Conservation (phyloP, 2,329 filamentous ascomycete species). For the Cercospora sp. region DNA sequence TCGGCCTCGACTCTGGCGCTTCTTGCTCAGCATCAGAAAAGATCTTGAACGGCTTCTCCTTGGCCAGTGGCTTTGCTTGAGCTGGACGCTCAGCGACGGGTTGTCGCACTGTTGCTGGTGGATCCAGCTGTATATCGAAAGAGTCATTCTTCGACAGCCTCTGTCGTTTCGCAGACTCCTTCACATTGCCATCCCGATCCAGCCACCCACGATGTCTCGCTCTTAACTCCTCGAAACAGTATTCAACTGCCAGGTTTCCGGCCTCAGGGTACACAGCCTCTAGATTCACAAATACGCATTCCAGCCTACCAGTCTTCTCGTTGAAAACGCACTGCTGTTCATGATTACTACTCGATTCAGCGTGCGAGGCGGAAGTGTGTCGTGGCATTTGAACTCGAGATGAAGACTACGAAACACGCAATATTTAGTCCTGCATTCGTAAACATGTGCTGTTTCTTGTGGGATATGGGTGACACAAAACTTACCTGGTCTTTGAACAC, state of each 20-base stretch:
- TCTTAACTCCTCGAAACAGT: conserved; percentile 89
- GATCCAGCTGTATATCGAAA: conserved; percentile 26
- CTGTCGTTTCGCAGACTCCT: conserved; percentile 29
- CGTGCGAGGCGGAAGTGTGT: conserved; percentile 31
- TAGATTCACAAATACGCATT: conserved; percentile 84
- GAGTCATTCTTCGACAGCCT: conserved; percentile 21
- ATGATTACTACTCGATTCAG: conserved; percentile 34
- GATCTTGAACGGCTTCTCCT: conserved; percentile 14
- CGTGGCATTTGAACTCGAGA: conserved; percentile 31
- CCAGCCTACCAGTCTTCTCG: conserved; percentile 75
- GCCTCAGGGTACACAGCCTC: conserved; percentile 80
- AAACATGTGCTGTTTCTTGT: conserved; percentile 60
- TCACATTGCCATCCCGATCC: conserved; percentile 52
- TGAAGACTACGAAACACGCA: conserved; percentile 43
- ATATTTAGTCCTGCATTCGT: conserved; percentile 95
- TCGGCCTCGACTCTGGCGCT: conserved; percentile 8
- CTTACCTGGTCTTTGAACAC: conserved; percentile 97
- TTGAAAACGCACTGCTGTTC: conserved; percentile 81
- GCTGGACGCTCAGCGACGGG: background rate
- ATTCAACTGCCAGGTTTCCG: conserved; percentile 66
- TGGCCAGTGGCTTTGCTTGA: background rate
- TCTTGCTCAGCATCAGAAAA: conserved; percentile 16
- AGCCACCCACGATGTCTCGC: conserved; percentile 72
- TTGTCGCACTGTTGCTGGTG: conserved; percentile 9
- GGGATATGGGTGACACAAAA: conserved; percentile 39